Evolutionary conservation across 148 eudicot species (phyloP).

Genomic region (Amaranthus hypochondriacus): DNA sequence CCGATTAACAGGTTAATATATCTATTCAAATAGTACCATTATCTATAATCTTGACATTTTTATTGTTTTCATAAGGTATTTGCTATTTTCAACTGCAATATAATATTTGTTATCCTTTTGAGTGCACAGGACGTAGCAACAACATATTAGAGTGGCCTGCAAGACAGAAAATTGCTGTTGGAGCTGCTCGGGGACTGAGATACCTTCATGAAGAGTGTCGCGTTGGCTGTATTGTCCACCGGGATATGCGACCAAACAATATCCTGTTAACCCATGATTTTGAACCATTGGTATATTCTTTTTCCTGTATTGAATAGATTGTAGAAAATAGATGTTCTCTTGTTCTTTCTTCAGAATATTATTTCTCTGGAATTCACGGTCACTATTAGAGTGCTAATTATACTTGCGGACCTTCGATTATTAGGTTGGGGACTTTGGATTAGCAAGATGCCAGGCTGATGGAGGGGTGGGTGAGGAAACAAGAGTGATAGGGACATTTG

Average conservation of each 20-base stretch:
- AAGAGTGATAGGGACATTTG: conserved; percentile 84
- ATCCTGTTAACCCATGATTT: conserved; percentile 87
- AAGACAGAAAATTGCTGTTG: conserved; percentile 70
- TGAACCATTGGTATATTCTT: conserved; percentile 66
- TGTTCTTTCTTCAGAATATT: background rate
- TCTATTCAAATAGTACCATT: background rate
- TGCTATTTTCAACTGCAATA: background rate
- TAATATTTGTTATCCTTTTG: background rate
- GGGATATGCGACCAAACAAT: conserved; percentile 90
- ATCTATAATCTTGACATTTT: background rate
- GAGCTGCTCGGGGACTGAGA: conserved; percentile 89
- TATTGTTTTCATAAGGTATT: background rate
- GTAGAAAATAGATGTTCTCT: background rate
- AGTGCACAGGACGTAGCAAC: conserved; percentile 41
- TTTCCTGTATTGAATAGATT: background rate
- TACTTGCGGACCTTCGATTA: background rate
- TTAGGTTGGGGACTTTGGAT: conserved; percentile 94
- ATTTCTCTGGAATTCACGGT: background rate
- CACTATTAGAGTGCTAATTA: background rate
- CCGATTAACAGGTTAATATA: background rate
- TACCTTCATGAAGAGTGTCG: conserved; percentile 95
- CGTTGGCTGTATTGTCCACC: conserved; percentile 89
- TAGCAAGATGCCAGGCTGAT: conserved; percentile 89
- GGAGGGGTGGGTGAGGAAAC: conserved; percentile 71
- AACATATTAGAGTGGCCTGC: conserved; percentile 60